Percentiles rank a stretch among this genome's conserved stretches.
Conservation (phyloP, 208 protist genomes). For the Trypanosoma cruzi region DNA sequence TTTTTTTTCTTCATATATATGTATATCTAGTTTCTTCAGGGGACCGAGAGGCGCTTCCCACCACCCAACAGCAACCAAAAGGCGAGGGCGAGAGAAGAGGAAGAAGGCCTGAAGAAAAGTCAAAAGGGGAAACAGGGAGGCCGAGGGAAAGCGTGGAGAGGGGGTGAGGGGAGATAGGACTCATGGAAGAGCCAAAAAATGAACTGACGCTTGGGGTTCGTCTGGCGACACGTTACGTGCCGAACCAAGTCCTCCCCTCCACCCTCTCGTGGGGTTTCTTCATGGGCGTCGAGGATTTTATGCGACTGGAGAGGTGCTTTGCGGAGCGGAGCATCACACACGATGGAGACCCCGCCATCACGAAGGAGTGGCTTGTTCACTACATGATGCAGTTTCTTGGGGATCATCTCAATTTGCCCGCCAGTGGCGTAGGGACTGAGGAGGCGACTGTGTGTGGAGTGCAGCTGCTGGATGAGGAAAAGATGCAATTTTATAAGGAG, state of each 20-base stretch:
- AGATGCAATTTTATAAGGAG: not conserved
- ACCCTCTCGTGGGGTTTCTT: constrained; percentile 54
- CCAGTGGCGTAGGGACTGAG: not conserved
- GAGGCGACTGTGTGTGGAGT: not conserved
- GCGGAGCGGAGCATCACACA: constrained; percentile 25
- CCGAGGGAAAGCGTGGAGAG: no score
- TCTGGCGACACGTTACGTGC: constrained; percentile 74
- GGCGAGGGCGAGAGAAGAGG: no score
- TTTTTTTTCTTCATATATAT: no score
- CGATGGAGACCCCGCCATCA: constrained; percentile 51
- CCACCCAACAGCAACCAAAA: not conserved
- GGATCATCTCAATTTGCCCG: constrained; percentile 11
- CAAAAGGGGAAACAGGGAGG: not conserved
- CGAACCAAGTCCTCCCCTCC: constrained; percentile 65
- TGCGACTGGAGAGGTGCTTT: constrained; percentile 9
- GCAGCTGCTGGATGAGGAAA: not conserved
- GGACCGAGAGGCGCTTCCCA: not conserved
- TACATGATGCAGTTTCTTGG: constrained; percentile 46
- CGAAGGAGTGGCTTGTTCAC: constrained; percentile 67
- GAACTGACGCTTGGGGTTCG: constrained; percentile 38
- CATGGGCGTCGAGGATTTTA: constrained; percentile 56
- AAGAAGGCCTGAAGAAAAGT: not conserved
- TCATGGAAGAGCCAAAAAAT: not conserved
- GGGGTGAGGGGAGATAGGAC: not conserved
- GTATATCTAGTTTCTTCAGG: no score